Percentiles rank a stretch among this genome's conserved stretches.
Conservation (phyloP, 1,284 basidiomycete genomes). For the Naganishia sp. region DNA sequence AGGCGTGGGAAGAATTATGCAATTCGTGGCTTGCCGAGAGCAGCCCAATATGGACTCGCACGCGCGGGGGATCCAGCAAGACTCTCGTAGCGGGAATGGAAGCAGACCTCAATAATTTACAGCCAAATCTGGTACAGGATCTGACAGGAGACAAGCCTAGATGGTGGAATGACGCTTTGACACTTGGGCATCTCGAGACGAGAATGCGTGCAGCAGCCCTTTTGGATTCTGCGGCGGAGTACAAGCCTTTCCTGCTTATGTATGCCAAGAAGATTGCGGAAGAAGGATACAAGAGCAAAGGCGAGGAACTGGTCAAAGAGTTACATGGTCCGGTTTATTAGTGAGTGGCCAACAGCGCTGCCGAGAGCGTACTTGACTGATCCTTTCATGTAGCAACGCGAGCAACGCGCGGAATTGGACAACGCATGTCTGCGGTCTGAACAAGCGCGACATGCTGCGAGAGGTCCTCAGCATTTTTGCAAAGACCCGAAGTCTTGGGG, state of each 20-base stretch:
- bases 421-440: constrained; percentile 65
- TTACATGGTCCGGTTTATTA: constrained; percentile 83
- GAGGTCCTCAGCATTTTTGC: constrained; percentile 73
- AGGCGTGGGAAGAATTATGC: constrained; percentile 70
- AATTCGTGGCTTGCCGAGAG: constrained; percentile 78
- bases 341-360: constrained; percentile 55
- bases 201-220: constrained; percentile 69
- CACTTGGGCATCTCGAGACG: constrained; percentile 80
- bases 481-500: constrained; percentile 28
- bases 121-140: constrained; percentile 47
- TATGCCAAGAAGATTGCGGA: constrained; percentile 82
- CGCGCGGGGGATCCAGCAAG: constrained; percentile 58
- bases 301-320: constrained; percentile 82
- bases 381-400: constrained; percentile 62
- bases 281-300: constrained; percentile 79
- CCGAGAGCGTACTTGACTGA: constrained; percentile 7
- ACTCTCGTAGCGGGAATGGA: constrained; percentile 21
- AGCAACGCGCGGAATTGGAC: constrained; percentile 65
- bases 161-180: constrained; percentile 77
- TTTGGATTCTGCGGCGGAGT: constrained; percentile 78
- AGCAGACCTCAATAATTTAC: constrained; percentile 15
- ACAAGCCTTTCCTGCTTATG: constrained; percentile 68
- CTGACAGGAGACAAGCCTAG: constrained; percentile 55
- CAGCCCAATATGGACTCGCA: constrained; percentile 57
- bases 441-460: constrained; percentile 74